A percentile compares a stretch with the other conserved stretches of the same genome.
These are phyloP conservation scores for Pedinophyceae sp. DNA, from an alignment of 139 green algal genomes.

Conservation along the genomic window DNA sequence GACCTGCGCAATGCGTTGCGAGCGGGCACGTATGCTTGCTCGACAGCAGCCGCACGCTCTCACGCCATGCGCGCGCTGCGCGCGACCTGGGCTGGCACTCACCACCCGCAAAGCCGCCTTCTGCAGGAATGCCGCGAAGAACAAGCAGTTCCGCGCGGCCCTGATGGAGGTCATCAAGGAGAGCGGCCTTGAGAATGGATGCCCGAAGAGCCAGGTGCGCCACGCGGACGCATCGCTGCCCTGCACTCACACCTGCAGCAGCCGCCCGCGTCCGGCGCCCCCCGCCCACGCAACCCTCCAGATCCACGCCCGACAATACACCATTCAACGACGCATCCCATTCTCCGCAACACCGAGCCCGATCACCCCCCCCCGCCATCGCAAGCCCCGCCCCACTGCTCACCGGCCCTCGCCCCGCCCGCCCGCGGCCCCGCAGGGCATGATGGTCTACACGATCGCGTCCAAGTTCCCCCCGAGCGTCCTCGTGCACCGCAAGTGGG, in stretches of 20 bases:
- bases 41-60: not conserved
- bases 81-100: not conserved
- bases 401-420: too few species aligned
- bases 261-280: too few species aligned
- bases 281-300: too few species aligned
- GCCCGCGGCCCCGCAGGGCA: too few species aligned
- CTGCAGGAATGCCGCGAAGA: slow-evolving; percentile 50
- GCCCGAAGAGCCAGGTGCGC: slow-evolving; percentile 43
- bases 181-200: slow-evolving; percentile 38
- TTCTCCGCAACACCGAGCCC: too few species aligned
- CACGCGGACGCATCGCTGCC: too few species aligned
- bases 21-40: not conserved
- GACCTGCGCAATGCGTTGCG: not conserved
- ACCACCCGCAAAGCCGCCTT: not conserved
- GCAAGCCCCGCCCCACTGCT: too few species aligned
- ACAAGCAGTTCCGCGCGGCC: slow-evolving; percentile 48
- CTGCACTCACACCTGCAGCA: too few species aligned
- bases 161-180: slow-evolving; percentile 58
- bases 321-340: too few species aligned
- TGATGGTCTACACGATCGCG: slow-evolving; percentile 58
- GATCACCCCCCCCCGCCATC: too few species aligned
- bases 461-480: slow-evolving; percentile 72
- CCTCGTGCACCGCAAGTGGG: slow-evolving; percentile 41
- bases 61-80: not conserved
- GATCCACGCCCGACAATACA: too few species aligned